Base-by-base conservation (phyloP, 2,329 filamentous ascomycete species). In the Huntiella decipiens region DNA sequence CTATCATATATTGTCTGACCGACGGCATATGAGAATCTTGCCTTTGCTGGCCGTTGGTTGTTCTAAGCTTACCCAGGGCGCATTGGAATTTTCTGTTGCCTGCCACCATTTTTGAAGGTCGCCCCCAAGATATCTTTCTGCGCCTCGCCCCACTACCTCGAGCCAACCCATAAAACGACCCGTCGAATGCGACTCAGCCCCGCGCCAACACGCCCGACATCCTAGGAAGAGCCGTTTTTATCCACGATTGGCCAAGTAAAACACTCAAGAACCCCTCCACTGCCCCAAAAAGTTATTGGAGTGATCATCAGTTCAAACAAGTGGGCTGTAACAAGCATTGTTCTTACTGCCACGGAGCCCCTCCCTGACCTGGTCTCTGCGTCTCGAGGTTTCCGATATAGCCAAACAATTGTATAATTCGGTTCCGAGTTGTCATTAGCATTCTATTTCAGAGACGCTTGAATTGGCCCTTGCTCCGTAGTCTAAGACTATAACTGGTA, bases 131-230 rank as follows among this genome's bases (percentile, higher is more conserved):
- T 41, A 12, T 28, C 16, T 11, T 28, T 15, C 12, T 28, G 17
- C 39, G 19, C 33, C 22, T 19, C 34, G 22, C 31, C 38, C 42
- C 43, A 22, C 22, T 41, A 22, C 35, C 13, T 44, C 35, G 16
- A 44, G 33, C 31, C 44, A 42, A 13, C 36, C 48, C 40, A 42
- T 41, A 41, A 50, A 44, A 50, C 41, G 46, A 38, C 48, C 48
- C 41, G 39, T 44, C 48, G 48, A 50, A 44, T 48, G 31, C 44
- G 33, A 46, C 48, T 46, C 48, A 50, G 48, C 48, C 48, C 48
- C 48, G 44, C 48, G 44, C 48, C 47, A 47, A 43, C 37, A 45
- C 38, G 19, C 35, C 35, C 12, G 38, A 28, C 33, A 45, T 32
- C 19, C 17, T 28, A 35, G 13, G 5, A 28, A 45, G 35, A 38